Conservation (phyloP, 139 green algal species). For the Helicosporidium sp. region DNA sequence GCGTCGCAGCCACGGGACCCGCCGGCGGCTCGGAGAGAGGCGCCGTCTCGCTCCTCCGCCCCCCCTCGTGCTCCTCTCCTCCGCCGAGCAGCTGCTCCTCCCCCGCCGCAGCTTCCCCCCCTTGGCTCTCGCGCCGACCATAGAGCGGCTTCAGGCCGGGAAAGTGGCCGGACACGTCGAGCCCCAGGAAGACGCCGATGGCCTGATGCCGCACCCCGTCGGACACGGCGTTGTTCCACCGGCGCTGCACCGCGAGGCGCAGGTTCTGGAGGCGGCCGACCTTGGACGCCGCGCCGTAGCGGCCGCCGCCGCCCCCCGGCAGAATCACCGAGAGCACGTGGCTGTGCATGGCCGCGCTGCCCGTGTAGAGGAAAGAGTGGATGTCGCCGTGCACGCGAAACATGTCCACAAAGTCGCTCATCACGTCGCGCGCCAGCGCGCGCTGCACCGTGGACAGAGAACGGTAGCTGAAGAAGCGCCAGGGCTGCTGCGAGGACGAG, state of each 20-base stretch:
- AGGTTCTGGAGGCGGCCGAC: constrained; percentile 42
- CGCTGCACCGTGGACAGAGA: constrained; percentile 16
- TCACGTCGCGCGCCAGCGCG: constrained; percentile 22
- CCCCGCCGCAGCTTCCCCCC: not conserved
- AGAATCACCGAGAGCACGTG: constrained; percentile 63
- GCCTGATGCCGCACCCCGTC: constrained; percentile 22
- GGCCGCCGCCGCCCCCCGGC: constrained; percentile 10
- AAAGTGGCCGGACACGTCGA: constrained; percentile 36
- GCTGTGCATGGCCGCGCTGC: constrained; percentile 58
- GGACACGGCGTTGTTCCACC: constrained; percentile 50
- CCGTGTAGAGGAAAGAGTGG: constrained; percentile 84
- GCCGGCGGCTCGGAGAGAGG: too few species aligned
- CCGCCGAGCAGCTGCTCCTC: not conserved
- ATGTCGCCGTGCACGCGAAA: constrained; percentile 66
- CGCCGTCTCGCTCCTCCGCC: not conserved
- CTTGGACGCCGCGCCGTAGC: constrained; percentile 11
- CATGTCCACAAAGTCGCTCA: constrained; percentile 34
- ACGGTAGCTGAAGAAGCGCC: constrained; percentile 13
- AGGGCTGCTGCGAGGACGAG: constrained; percentile 2
- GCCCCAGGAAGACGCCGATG: constrained; percentile 67
- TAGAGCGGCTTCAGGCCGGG: constrained; percentile 9
- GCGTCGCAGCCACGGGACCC: constrained; percentile 25
- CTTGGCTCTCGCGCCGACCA: not conserved
- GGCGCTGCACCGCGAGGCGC: constrained; percentile 41
- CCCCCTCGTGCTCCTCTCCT: not conserved